phyloP scores from a whole-genome alignment of 139 green algal genomes.

The Auxenochlorella pyrenoidosa region DNA sequence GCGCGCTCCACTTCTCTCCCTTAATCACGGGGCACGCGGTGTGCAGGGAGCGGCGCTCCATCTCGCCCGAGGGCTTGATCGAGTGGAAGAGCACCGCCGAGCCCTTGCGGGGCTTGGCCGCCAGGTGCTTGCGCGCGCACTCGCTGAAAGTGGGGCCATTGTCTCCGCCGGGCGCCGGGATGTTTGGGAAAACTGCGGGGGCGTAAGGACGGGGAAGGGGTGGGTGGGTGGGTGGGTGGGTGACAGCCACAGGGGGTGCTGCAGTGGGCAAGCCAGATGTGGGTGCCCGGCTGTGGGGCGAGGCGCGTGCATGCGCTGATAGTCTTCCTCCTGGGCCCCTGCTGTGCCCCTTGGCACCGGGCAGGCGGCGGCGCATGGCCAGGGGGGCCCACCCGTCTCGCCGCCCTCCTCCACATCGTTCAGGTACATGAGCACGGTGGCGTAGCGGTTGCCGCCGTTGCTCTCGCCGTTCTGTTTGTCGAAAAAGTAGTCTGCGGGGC shows the following conservation, averaged over 20 bases:
- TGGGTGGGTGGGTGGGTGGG: neutral
- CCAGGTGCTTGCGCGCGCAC: slow-evolving; percentile 67
- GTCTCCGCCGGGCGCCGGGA: slow-evolving; percentile 61
- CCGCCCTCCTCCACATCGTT: slow-evolving; percentile 81
- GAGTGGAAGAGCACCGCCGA: slow-evolving; percentile 68
- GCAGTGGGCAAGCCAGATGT: too few species aligned
- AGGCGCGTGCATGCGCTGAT: too few species aligned
- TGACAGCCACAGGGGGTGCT: too few species aligned
- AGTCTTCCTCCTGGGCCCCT: too few species aligned
- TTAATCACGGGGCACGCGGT: slow-evolving; percentile 74
- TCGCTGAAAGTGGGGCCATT: slow-evolving; percentile 59
- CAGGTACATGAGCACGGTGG: slow-evolving; percentile 86
- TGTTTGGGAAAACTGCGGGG: slow-evolving; percentile 62
- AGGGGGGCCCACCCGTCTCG: slow-evolving; percentile 53
- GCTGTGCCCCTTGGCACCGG: too few species aligned
- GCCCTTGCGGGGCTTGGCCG: slow-evolving; percentile 64
- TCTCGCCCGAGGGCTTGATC: slow-evolving; percentile 61
- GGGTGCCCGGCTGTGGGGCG: too few species aligned
- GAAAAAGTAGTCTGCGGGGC: slow-evolving; percentile 71
- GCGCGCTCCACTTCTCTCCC: slow-evolving; percentile 63
- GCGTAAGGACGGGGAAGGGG: neutral
- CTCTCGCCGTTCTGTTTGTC: slow-evolving; percentile 45
- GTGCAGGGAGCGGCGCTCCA: slow-evolving; percentile 66
- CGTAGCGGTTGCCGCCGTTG: slow-evolving; percentile 82
- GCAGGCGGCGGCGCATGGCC: too few species aligned